Evolutionary conservation across 1,139 yeast genomes (phyloP), one percentile per base, ranked within the genome.

Genomic region (Taphrina sp.): DNA sequence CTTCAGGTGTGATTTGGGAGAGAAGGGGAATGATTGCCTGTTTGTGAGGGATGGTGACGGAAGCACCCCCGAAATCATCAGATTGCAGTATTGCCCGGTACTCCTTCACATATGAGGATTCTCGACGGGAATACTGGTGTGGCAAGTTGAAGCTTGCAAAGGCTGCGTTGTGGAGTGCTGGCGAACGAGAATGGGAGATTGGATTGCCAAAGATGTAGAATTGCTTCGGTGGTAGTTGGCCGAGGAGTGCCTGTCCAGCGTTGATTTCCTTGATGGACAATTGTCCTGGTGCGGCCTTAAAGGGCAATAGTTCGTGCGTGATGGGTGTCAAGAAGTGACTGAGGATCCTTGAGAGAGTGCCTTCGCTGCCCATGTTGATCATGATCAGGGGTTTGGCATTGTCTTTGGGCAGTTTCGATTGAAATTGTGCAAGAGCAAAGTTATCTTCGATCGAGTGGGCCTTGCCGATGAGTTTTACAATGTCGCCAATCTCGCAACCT

Each of bases 131-230:
- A 66, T 89, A 89, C 5, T 69, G 65, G 67, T 87, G 83, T n/a
- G 96, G 95, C 64, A 92, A 75, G 2, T 89, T 89, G 61, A 89
- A 75, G 17, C 76, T 72, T 59, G 78, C 67, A 71, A 84, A 92
- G 28, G 83, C 87, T 1, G 94, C 77, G 65, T 82, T 82, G 71
- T 92, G 97, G 63, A 92, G 74, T 14, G 78, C 74, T 43, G 98
- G 98, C 1, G 96, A 88, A 66, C 88, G 80, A 1, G 97, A 89
- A 68, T 89, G 96, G 3, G 78, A 71, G 59, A 90, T 78, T 52
- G 97, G 97, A 16, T 76, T 74, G 3, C 98, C 98, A 61, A 83
- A 83, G 61, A 92, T 82, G 72, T 79, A 86, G 64, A 82, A 87
- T 60, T 80, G 76, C 72, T 82, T 79, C 10, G 74, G 66, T 1